Conservation (phyloP, 2,329 filamentous ascomycete species). For the Gyromitra esculenta region DNA sequence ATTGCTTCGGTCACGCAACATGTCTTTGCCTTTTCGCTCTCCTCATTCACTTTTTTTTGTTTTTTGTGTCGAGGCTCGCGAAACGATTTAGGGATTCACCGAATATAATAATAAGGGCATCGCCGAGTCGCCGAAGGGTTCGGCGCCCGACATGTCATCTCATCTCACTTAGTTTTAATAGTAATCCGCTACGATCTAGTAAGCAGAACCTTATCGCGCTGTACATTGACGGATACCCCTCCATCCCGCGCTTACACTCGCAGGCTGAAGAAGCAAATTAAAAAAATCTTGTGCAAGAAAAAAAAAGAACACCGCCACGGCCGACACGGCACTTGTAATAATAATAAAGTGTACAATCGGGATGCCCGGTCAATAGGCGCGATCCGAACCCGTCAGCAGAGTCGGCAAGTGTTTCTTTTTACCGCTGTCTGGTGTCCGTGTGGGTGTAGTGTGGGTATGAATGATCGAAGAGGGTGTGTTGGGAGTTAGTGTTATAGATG, state of each 20-base stretch:
- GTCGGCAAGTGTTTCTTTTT: constrained; percentile 48
- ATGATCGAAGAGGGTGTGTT: constrained; percentile 34
- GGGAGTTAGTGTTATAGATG: constrained; percentile 42
- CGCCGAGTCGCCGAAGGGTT: constrained; percentile 20
- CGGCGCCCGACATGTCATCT: constrained; percentile 23
- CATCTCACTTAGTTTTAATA: constrained; percentile 38
- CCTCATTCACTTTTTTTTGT: constrained; percentile 6
- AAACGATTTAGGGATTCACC: constrained; percentile 23
- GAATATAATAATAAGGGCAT: constrained; percentile 27
- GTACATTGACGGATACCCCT: constrained; percentile 12
- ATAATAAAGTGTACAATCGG: constrained; percentile 29
- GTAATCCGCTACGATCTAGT: constrained; percentile 46
- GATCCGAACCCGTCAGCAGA: constrained; percentile 47
- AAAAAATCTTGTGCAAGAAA: constrained; percentile 29
- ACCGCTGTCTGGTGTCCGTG: constrained; percentile 31
- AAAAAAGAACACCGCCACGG: background rate
- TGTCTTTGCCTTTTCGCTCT: constrained; percentile 16
- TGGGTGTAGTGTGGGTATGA: constrained; percentile 27
- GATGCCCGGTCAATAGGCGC: constrained; percentile 37
- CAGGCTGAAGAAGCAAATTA: constrained; percentile 37
- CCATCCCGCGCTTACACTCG: constrained; percentile 24
- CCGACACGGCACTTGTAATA: constrained; percentile 37
- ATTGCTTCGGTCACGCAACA: constrained; percentile 9
- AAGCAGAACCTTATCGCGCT: constrained; percentile 45
- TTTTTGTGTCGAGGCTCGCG: background rate